A percentile compares a stretch with the other conserved stretches of the same genome.
Evolutionary conservation across 2,329 filamentous ascomycete species (phyloP).

Genomic region (Fusarium piperis): DNA sequence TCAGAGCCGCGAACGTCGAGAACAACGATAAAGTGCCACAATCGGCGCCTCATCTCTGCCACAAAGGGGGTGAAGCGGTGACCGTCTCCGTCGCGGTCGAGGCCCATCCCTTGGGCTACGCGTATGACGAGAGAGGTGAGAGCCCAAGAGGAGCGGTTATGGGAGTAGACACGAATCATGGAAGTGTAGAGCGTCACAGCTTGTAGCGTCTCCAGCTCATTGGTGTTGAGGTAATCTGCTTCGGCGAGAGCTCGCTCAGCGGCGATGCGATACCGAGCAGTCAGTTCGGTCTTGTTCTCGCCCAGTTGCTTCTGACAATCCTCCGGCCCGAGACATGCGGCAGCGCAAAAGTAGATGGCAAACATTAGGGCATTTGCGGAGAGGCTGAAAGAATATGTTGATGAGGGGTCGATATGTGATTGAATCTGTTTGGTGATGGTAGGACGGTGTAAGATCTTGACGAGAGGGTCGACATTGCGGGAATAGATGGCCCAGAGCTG

Average conservation of each 20-base stretch:
- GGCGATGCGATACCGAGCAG: slow-evolving; percentile 44
- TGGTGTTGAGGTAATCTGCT: slow-evolving; percentile 56
- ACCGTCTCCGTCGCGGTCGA: slow-evolving; percentile 55
- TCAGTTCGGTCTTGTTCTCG: slow-evolving; percentile 47
- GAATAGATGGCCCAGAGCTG: slow-evolving; percentile 50
- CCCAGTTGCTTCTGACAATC: slow-evolving; percentile 47
- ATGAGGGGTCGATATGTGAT: slow-evolving; percentile 37
- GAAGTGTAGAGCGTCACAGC: slow-evolving; percentile 54
- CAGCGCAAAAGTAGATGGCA: slow-evolving; percentile 55
- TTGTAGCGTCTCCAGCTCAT: slow-evolving; percentile 52
- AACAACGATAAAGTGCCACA: slow-evolving; percentile 72
- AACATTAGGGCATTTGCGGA: slow-evolving; percentile 52
- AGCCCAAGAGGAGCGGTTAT: slow-evolving; percentile 54
- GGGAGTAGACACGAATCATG: slow-evolving; percentile 51
- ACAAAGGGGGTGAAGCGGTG: slow-evolving; percentile 58
- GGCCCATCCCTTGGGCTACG: slow-evolving; percentile 53
- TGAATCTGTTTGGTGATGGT: slow-evolving; percentile 46
- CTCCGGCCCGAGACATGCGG: slow-evolving; percentile 46
- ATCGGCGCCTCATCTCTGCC: slow-evolving; percentile 66
- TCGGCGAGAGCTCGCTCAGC: slow-evolving; percentile 52
- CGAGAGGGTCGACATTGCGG: slow-evolving; percentile 54
- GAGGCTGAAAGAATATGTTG: slow-evolving; percentile 23
- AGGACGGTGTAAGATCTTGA: slow-evolving; percentile 58
- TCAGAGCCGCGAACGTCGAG: slow-evolving; percentile 66
- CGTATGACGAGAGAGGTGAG: slow-evolving; percentile 54